Base-by-base conservation (phyloP, 345 rosid species). In the Lenwebbia sp. region DNA sequence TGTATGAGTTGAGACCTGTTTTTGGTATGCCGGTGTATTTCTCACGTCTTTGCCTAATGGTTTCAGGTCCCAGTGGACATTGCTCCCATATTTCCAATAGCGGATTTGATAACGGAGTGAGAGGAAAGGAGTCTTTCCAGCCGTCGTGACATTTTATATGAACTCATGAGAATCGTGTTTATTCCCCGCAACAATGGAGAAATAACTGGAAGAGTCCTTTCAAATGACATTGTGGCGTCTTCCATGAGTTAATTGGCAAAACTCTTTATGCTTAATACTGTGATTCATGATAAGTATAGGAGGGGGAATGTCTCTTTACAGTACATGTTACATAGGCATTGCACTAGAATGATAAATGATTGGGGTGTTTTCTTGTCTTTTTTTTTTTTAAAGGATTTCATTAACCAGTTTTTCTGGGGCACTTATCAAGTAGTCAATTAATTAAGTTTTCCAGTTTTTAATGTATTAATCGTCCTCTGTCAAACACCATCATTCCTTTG, bases 31-130 rank as follows among this genome's bases (percentile, higher is more conserved):
- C 21, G 47, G 47, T 22, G 56, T 1, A 22, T 33, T 83, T 83
- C 84, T 83, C 58, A 83, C 84, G 52, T 49, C 23, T 65, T 65
- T 83, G 53, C 56, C 83, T 47, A 86, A 28, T 50, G 49, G 49
- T 37, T 88, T 82, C 88, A 96, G 99, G 99, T 96, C 23, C 95
- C 99, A 1, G 96, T 94, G 84, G 98, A 95, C 87, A 96, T 95
- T 83, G 90, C 90, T 90, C 98, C 97, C 25, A 87, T 91, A 85
- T 95, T 96, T 89, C 89, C 98, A 0, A 60, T 89, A 37, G 98
- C 93, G 58, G 84, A 91, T 53, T 50, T 88, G 55, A 83, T 91
- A 83, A 15, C 87, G 83, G 88, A 86, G 40, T 87, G 90, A 90
- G 88, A 52, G 84, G 6, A 25, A 44, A 54, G 37, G 52, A 51